Evolutionary conservation across 305 asterid species (phyloP).

Genomic region (Fraxinus floribunda): DNA sequence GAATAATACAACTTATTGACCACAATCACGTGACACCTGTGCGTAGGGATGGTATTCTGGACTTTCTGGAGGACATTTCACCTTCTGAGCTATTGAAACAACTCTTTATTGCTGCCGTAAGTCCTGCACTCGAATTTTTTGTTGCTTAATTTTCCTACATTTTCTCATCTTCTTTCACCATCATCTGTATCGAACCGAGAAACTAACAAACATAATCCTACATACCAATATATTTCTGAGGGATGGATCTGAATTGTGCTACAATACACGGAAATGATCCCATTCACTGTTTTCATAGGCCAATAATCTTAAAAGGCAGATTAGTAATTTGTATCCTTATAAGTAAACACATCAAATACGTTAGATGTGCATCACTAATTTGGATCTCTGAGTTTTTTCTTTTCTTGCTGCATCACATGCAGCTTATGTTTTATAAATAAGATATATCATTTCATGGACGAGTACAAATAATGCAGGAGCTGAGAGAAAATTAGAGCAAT

Average conservation of each 20-base stretch:
- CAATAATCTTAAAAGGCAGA: background rate
- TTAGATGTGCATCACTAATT: background rate
- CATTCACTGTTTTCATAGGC: background rate
- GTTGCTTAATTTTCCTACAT: background rate
- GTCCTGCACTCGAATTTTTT: slow-evolving; percentile 30
- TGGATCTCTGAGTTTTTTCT: background rate
- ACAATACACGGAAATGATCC: background rate
- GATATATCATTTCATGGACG: background rate
- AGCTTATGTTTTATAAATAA: background rate
- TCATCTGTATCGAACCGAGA: slow-evolving; percentile 11
- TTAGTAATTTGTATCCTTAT: background rate
- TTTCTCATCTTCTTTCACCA: background rate
- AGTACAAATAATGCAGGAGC: background rate
- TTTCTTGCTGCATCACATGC: background rate
- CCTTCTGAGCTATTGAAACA: slow-evolving; percentile 87
- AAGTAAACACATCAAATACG: background rate
- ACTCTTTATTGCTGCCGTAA: slow-evolving; percentile 78
- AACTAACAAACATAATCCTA: background rate
- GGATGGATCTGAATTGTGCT: background rate
- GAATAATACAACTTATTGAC: slow-evolving; percentile 11
- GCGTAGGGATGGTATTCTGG: slow-evolving; percentile 85
- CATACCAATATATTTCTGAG: background rate
- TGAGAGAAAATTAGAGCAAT: background rate
- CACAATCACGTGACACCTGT: slow-evolving; percentile 20
- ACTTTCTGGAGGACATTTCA: slow-evolving; percentile 59